Conservation (phyloP, 495 filamentous ascomycete genomes). For the Annulohypoxylon moriforme region DNA sequence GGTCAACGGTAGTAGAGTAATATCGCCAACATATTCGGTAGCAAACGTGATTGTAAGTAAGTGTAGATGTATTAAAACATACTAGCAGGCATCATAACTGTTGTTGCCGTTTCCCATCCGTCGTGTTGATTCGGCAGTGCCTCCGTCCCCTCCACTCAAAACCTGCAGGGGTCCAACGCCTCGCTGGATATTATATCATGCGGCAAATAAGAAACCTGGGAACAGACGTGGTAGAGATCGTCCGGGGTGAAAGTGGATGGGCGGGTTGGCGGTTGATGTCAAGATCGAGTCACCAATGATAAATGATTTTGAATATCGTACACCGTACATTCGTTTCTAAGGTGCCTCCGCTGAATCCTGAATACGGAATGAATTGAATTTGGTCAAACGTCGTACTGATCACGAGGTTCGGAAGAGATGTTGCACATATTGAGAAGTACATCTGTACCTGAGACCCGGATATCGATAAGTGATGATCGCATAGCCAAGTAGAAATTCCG, state of each 20-base stretch:
- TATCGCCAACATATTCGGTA: not conserved
- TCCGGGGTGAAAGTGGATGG: slow-evolving; percentile 6
- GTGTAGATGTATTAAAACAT: slow-evolving; percentile 10
- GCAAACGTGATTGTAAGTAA: not conserved
- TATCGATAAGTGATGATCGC: slow-evolving; percentile 37
- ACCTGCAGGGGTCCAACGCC: slow-evolving; percentile 36
- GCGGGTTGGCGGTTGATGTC: slow-evolving; percentile 1
- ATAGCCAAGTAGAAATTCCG: slow-evolving; percentile 2
- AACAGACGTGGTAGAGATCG: not conserved
- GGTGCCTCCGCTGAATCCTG: not conserved
- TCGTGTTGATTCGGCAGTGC: slow-evolving; percentile 14
- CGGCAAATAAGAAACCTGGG: slow-evolving; percentile 26
- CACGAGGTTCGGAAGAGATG: not conserved
- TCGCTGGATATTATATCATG: slow-evolving; percentile 32
- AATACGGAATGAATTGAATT: not conserved
- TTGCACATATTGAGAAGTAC: slow-evolving; percentile 13
- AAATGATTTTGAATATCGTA: not conserved
- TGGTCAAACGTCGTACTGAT: slow-evolving; percentile 1
- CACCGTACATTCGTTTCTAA: not conserved
- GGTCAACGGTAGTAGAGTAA: not conserved
- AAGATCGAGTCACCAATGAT: not conserved
- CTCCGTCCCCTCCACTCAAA: slow-evolving; percentile 33
- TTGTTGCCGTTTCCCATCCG: slow-evolving; percentile 19
- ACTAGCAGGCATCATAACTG: slow-evolving; percentile 24
- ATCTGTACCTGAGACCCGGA: not conserved